Base-by-base conservation (phyloP, 2,329 filamentous ascomycete genomes). In the Setomelanomma holmii region DNA sequence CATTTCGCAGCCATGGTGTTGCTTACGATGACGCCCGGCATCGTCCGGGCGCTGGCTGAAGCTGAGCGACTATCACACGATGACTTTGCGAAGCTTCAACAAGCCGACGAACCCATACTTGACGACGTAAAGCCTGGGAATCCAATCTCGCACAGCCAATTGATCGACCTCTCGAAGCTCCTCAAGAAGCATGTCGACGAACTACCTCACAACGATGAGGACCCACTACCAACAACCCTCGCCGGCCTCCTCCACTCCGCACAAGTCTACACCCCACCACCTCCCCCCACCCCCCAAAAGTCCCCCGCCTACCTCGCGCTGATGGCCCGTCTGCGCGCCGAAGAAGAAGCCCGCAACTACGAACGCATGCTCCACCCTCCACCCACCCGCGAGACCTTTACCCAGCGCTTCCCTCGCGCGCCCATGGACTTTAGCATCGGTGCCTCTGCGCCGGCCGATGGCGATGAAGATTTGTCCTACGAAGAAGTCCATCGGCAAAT, bases 301-400 rank as follows among this genome's bases (percentile, higher is more conserved):
- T 89, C 88, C 1, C 79, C 86, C 6, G 89, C 96, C 76, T 98
- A 93, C 78, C 90, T 91, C 73, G 89, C 88, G 5, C 80, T 96
- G 1, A 98, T 98, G 91, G 86, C 87, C 20, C 86, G 88, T 14
- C 85, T 99, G 17, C 90, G 91, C 57, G 86, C 84, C 54, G 87
- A 95, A 66, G 89, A 93, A 77, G 93, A 98, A 79, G 84, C 87
- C 60, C 86, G 89, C 55, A 83, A 86, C 45, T 99, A 98, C 79
- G 84, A 91, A 61, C 86, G 88, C 68, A 91, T 98, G 87, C 77
- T 89, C 44, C 86, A 88, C 56, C 85, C 87, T 1, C 75, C 78
- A 1, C 74, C 81, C 1, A 73, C 78, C 1, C 70, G 79, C 55
- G 86, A 89, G 58, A 81, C 83, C 16, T 87, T 89, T 64, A 74